phyloP scores from a whole-genome alignment of 345 rosid genomes.

The Camelina laxa region DNA sequence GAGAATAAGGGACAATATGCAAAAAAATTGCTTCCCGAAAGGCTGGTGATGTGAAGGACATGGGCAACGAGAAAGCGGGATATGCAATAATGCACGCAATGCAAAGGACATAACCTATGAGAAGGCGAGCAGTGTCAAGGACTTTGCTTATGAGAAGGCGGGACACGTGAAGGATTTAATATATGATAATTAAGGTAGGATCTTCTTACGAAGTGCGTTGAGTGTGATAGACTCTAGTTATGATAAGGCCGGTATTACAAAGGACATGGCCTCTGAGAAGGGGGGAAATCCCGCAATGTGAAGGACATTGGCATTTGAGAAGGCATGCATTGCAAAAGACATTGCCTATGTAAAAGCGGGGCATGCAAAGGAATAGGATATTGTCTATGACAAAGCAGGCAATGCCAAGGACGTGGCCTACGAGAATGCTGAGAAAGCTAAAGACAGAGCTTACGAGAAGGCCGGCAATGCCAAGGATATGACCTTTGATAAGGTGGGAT shows the following conservation, averaged over 20 bases:
- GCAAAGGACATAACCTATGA: constrained; percentile 17
- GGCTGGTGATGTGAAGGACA: constrained; percentile 39
- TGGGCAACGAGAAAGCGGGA: too few relatives aligned
- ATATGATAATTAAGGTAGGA: constrained; percentile 22
- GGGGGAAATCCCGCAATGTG: constrained; percentile 13
- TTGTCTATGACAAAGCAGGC: constrained; percentile 44
- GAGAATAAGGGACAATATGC: constrained; percentile 31
- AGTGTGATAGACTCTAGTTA: neutral
- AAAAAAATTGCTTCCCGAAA: constrained; percentile 38
- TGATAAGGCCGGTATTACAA: neutral
- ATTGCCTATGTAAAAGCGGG: constrained; percentile 34
- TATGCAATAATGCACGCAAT: too few relatives aligned
- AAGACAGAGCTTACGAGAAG: constrained; percentile 26
- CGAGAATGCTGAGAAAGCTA: constrained; percentile 28
- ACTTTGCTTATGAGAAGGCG: constrained; percentile 2
- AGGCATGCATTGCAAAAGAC: constrained; percentile 16
- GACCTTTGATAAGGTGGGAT: constrained; percentile 19
- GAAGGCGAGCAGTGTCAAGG: constrained; percentile 30
- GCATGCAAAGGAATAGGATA: constrained; percentile 16
- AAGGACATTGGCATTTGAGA: neutral
- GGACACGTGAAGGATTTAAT: neutral
- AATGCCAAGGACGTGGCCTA: constrained; percentile 38
- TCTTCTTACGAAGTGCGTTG: constrained; percentile 16
- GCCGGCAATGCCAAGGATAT: neutral
- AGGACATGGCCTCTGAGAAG: neutral